Evolutionary conservation across 225 moss, liverwort and hornwort species (phyloP).

Genomic region (Sphagnum tenellum): DNA sequence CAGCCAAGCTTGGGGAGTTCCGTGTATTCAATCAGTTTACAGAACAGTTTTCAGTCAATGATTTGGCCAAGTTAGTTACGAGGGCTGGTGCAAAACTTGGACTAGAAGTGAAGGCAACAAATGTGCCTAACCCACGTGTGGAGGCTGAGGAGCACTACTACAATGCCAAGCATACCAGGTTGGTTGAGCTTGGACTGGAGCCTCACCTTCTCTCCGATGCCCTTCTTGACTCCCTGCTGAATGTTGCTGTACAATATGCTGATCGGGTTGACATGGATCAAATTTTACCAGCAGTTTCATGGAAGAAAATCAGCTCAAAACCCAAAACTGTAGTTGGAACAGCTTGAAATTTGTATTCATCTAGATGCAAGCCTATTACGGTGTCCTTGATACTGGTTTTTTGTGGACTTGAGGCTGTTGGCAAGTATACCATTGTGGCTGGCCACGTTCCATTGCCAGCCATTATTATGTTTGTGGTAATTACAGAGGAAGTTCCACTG

Average conservation of each 20-base stretch:
- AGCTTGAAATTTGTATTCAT: conserved; percentile 9
- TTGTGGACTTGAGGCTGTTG: no score
- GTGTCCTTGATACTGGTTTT: no score
- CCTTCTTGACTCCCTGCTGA: conserved; percentile 80
- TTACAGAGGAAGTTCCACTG: no score
- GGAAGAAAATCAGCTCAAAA: conserved; percentile 71
- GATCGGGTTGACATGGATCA: conserved; percentile 81
- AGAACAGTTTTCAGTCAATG: conserved; percentile 95
- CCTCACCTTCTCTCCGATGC: conserved; percentile 80
- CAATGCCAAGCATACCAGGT: conserved; percentile 92
- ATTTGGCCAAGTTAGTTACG: conserved; percentile 76
- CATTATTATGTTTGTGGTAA: no score
- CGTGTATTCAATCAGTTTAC: conserved; percentile 98
- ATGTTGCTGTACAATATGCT: conserved; percentile 75
- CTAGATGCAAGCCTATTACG: no score
- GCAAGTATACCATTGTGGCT: no score
- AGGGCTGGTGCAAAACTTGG: conserved; percentile 74
- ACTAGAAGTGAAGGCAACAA: conserved; percentile 54
- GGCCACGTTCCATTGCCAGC: no score
- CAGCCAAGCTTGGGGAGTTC: conserved; percentile 75
- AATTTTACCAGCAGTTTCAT: conserved; percentile 86
- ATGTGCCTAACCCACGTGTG: conserved; percentile 79
- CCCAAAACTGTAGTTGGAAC: conserved; percentile 71
- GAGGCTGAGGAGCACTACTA: conserved; percentile 97
- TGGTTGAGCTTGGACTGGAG: conserved; percentile 82